phyloP scores from a whole-genome alignment of 805 yeast genomes.

The Clavispora asparagi region DNA sequence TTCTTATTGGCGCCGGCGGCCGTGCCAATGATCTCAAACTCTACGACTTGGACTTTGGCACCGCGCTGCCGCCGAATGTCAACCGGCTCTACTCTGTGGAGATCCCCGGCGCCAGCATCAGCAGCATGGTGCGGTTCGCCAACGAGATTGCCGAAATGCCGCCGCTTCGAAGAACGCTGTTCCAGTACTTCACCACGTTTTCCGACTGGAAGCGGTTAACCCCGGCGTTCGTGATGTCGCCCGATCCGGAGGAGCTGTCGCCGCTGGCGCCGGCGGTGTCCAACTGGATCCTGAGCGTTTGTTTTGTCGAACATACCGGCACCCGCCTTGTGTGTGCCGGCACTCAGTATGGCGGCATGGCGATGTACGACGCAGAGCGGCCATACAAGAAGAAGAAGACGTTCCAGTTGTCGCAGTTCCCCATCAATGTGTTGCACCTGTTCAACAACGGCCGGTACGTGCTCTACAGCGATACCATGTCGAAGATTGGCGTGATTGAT shows the following conservation, averaged over 20 bases:
- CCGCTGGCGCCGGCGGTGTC: background rate
- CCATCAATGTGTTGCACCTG: conserved; percentile 16
- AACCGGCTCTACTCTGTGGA: conserved; percentile 1
- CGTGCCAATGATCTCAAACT: conserved; percentile 22
- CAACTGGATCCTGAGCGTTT: conserved; percentile 2
- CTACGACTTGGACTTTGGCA: conserved; percentile 18
- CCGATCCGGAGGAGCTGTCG: background rate
- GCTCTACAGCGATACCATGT: conserved; percentile 25
- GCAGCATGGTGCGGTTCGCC: background rate
- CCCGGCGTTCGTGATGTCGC: background rate
- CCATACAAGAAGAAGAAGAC: conserved; percentile 11
- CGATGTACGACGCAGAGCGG: conserved; percentile 14
- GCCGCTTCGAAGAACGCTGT: background rate
- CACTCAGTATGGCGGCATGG: conserved; percentile 26
- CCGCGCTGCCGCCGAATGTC: background rate
- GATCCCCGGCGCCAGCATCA: background rate
- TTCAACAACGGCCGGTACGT: conserved; percentile 15
- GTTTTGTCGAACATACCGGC: background rate
- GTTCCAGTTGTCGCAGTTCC: conserved; percentile 20
- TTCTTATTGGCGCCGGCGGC: conserved; percentile 22
- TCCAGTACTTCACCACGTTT: background rate
- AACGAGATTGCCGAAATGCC: background rate
- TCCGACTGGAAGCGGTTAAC: background rate
- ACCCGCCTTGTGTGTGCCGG: conserved; percentile 11
- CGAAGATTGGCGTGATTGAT: conserved; percentile 25